phyloP scores from a whole-genome alignment of 2,329 filamentous ascomycete species.

The Mariannaea sp. region DNA sequence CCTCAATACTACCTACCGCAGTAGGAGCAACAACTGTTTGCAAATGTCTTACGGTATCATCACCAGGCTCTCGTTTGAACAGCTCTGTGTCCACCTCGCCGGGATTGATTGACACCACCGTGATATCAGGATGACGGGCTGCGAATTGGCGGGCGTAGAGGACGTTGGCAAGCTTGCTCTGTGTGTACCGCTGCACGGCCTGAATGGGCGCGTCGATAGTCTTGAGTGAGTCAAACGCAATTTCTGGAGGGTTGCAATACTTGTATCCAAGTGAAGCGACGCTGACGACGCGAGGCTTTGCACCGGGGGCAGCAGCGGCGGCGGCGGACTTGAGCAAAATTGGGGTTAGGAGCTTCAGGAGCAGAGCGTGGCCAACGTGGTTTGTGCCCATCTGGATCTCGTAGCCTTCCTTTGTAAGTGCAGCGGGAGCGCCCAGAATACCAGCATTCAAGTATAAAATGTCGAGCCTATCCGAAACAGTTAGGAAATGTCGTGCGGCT shows the following conservation, averaged over 20 bases:
- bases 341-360: conserved; percentile 16
- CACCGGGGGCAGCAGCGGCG: background rate
- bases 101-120: conserved; percentile 8
- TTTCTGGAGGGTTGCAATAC: conserved; percentile 10
- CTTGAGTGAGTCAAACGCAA: conserved; percentile 14
- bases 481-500: background rate
- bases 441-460: conserved; percentile 1
- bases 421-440: conserved; percentile 7
- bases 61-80: conserved; percentile 11
- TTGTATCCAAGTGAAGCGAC: conserved; percentile 10
- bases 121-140: conserved; percentile 4
- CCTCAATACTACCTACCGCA: background rate
- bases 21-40: conserved; percentile 4
- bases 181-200: conserved; percentile 11
- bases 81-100: conserved; percentile 15
- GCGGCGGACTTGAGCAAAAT: conserved; percentile 9
- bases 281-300: conserved; percentile 11
- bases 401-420: conserved; percentile 16
- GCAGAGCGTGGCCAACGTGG: conserved; percentile 15
- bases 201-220: conserved; percentile 9
- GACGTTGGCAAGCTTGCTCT: conserved; percentile 19
- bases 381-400: conserved; percentile 23
- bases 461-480: background rate
- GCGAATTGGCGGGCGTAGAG: conserved; percentile 12
- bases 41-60: conserved; percentile 6